Percentiles rank a stretch among this genome's conserved stretches.
Conservation (phyloP, 2,329 filamentous ascomycete genomes). For the Fusarium domesticum region DNA sequence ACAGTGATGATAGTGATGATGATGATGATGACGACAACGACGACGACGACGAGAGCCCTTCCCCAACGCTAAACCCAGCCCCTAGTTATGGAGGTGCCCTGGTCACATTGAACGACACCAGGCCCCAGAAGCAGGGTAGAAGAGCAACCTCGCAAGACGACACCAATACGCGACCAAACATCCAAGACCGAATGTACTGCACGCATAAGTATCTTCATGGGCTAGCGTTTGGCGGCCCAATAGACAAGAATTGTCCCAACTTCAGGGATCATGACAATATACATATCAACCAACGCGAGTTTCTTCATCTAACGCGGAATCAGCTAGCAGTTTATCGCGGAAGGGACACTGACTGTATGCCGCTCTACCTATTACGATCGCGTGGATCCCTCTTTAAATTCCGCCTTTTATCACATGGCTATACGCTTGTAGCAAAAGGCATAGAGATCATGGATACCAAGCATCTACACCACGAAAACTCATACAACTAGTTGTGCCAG, state of each 20-base stretch:
- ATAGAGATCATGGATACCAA: conserved; percentile 26
- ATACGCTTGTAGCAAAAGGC: conserved; percentile 41
- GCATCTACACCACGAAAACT: conserved; percentile 31
- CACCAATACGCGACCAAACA: conserved; percentile 1
- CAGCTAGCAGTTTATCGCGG: conserved; percentile 34
- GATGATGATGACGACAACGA: too few species aligned
- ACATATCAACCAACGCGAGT: conserved; percentile 27
- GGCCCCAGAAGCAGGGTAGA: not conserved
- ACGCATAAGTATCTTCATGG: conserved; percentile 30
- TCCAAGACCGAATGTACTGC: conserved; percentile 25
- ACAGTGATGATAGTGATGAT: too few species aligned
- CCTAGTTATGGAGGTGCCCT: not conserved
- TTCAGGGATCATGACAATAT: conserved; percentile 1
- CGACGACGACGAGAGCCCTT: too few species aligned
- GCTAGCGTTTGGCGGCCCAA: conserved; percentile 17
- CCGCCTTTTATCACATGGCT: conserved; percentile 33
- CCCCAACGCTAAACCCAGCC: conserved; percentile 21
- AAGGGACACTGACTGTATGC: conserved; percentile 28
- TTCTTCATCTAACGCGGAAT: conserved; percentile 26
- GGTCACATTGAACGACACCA: not conserved
- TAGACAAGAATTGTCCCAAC: conserved; percentile 32
- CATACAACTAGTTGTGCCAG: too few species aligned
- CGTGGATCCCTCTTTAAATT: conserved; percentile 39
- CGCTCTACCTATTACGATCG: conserved; percentile 30
- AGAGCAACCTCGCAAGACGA: not conserved